Evolutionary conservation across 176 grass and related monocot species (phyloP).

Genomic region (Puccinellia tenuiflora): DNA sequence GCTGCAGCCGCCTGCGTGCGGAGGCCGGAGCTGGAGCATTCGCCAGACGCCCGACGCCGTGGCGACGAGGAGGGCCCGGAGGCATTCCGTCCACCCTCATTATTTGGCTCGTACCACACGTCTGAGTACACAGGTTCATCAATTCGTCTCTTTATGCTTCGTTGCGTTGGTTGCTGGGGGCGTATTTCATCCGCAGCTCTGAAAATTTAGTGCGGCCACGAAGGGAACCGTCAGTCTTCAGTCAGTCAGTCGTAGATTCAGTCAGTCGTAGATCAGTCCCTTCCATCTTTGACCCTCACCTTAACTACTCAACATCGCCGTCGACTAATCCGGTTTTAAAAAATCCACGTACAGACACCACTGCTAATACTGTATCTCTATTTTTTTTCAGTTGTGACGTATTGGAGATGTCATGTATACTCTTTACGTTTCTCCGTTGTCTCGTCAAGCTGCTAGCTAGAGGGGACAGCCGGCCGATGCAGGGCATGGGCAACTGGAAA

Average conservation of each 20-base stretch:
- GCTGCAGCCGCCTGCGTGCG: too few species aligned
- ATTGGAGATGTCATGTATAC: not conserved
- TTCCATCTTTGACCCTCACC: not conserved
- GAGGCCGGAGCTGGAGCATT: too few species aligned
- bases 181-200: too few species aligned
- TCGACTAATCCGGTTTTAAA: not conserved
- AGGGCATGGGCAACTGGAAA: conserved; percentile 3
- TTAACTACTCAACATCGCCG: not conserved
- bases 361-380: not conserved
- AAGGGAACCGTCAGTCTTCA: not conserved
- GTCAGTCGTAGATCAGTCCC: not conserved
- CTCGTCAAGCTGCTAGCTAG: not conserved
- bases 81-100: too few species aligned
- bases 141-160: too few species aligned
- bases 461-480: not conserved
- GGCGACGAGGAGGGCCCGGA: too few species aligned
- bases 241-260: not conserved
- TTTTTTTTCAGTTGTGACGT: not conserved
- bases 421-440: not conserved
- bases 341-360: not conserved
- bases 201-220: not conserved
- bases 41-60: too few species aligned
- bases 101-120: too few species aligned
- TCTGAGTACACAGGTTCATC: too few species aligned
- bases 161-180: too few species aligned